Conservation (phyloP, 108 stramenopile species). For the Mediolabrus comicus region DNA sequence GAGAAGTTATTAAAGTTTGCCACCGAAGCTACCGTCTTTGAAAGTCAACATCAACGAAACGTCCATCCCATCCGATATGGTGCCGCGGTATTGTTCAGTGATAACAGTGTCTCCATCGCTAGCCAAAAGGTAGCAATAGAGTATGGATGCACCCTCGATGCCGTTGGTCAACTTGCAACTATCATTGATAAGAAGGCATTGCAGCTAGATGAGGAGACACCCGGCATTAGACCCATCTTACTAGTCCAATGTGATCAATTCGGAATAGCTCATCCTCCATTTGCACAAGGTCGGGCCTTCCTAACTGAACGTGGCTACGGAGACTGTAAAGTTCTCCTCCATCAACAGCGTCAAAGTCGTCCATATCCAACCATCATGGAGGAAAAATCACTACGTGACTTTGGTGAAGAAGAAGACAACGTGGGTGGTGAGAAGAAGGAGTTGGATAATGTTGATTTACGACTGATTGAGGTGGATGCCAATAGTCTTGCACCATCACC, state of each 20-base stretch:
- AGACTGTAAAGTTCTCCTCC: slow-evolving; percentile 56
- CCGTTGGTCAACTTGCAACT: slow-evolving; percentile 70
- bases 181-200: slow-evolving; percentile 24
- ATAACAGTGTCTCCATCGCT: slow-evolving; percentile 53
- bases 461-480: not conserved
- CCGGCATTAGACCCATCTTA: slow-evolving; percentile 24
- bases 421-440: slow-evolving; percentile 20
- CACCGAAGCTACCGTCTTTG: slow-evolving; percentile 30
- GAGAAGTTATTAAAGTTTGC: slow-evolving; percentile 52
- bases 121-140: slow-evolving; percentile 71
- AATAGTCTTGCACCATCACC: slow-evolving; percentile 38
- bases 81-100: slow-evolving; percentile 71
- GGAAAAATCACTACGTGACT: not conserved
- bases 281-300: slow-evolving; percentile 76
- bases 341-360: slow-evolving; percentile 29
- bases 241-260: slow-evolving; percentile 83
- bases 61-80: slow-evolving; percentile 83
- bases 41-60: slow-evolving; percentile 40
- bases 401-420: slow-evolving; percentile 12
- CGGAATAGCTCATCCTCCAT: slow-evolving; percentile 83
- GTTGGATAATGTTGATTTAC: not conserved
- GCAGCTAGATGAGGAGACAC: slow-evolving; percentile 17
- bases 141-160: slow-evolving; percentile 87
- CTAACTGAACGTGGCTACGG: slow-evolving; percentile 73
- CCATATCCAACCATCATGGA: not conserved